Evolutionary conservation across 2,329 filamentous ascomycete genomes (phyloP).

Genomic region (Paracoccidioides brasiliensis): DNA sequence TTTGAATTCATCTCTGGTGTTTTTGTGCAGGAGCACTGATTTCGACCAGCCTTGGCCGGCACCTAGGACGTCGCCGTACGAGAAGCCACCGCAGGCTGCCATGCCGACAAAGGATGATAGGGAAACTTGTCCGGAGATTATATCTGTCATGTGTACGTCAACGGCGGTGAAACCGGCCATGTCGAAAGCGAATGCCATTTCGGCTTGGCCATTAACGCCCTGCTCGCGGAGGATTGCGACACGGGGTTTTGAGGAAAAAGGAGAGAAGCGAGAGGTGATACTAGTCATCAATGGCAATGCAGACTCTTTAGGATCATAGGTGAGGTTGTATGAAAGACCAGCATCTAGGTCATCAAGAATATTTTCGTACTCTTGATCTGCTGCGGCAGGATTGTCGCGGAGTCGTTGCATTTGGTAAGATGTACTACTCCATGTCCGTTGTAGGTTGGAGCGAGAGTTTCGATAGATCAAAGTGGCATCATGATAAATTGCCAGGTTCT

Average conservation of each 20-base stretch:
- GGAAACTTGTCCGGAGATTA: slow-evolving; percentile 64
- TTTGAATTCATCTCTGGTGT: slow-evolving; percentile 64
- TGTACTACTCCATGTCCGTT: slow-evolving; percentile 78
- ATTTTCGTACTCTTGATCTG: slow-evolving; percentile 66
- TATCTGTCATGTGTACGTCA: slow-evolving; percentile 93
- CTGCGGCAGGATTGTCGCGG: slow-evolving; percentile 76
- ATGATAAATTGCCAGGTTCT: slow-evolving; percentile 64
- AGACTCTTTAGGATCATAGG: slow-evolving; percentile 65
- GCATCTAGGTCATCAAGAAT: slow-evolving; percentile 65
- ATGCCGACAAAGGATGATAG: slow-evolving; percentile 75
- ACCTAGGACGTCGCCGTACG: slow-evolving; percentile 81
- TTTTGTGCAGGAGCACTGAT: slow-evolving; percentile 71
- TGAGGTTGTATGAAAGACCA: slow-evolving; percentile 72
- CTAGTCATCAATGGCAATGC: slow-evolving; percentile 56
- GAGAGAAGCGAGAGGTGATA: slow-evolving; percentile 41
- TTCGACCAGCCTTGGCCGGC: slow-evolving; percentile 97
- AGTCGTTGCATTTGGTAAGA: slow-evolving; percentile 85
- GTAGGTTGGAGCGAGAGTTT: slow-evolving; percentile 57
- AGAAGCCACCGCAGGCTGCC: slow-evolving; percentile 94
- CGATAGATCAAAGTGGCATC: slow-evolving; percentile 55
- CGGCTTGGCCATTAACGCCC: slow-evolving; percentile 88
- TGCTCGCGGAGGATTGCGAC: slow-evolving; percentile 93
- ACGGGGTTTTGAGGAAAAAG: slow-evolving; percentile 52
- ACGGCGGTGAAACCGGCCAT: slow-evolving; percentile 81
- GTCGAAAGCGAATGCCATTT: slow-evolving; percentile 95